A percentile compares a stretch with the other conserved stretches of the same genome.
These are phyloP conservation scores for Lactifluus piperatus DNA, from an alignment of 768 basidiomycete genomes.

Conservation along the genomic window DNA sequence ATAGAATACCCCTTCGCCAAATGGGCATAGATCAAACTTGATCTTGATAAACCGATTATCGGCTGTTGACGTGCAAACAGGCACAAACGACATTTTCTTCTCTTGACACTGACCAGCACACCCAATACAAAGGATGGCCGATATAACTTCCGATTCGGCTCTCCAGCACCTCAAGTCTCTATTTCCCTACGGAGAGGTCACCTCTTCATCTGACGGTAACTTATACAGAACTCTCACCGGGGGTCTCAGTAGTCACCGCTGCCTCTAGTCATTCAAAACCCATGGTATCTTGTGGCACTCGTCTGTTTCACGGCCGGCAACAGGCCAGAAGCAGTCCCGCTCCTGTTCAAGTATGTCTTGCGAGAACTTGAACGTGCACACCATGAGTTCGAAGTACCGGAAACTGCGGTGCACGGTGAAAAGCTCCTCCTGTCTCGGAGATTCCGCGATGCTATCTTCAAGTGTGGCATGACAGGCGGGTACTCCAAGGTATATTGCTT, in stretches of 20 bases:
- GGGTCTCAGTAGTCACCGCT: neutral
- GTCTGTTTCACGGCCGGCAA: constrained; percentile 54
- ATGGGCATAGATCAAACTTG: neutral
- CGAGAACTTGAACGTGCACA: constrained; percentile 32
- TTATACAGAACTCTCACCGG: neutral
- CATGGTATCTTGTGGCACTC: constrained; percentile 54
- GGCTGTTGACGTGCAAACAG: neutral
- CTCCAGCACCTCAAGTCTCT: constrained; percentile 36
- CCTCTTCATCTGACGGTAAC: constrained; percentile 19
- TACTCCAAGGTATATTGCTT: constrained; percentile 41
- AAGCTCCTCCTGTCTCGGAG: constrained; percentile 39
- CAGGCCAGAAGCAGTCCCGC: constrained; percentile 46
- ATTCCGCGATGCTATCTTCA: constrained; percentile 55
- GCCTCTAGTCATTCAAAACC: constrained; percentile 29
- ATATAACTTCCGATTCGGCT: constrained; percentile 35
- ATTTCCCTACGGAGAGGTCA: constrained; percentile 31
- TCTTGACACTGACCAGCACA: too few relatives aligned
- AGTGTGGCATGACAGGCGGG: constrained; percentile 48
- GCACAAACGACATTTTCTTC: neutral
- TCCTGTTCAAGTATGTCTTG: constrained; percentile 43
- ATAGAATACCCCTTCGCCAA: neutral
- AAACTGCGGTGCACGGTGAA: constrained; percentile 27
- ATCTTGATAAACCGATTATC: too few relatives aligned
- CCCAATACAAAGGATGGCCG: constrained; percentile 23
- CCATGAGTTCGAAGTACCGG: constrained; percentile 17